These are phyloP conservation scores for Penicillium cinerascens DNA, from an alignment of 495 filamentous ascomycete genomes.

Conservation along the genomic window DNA sequence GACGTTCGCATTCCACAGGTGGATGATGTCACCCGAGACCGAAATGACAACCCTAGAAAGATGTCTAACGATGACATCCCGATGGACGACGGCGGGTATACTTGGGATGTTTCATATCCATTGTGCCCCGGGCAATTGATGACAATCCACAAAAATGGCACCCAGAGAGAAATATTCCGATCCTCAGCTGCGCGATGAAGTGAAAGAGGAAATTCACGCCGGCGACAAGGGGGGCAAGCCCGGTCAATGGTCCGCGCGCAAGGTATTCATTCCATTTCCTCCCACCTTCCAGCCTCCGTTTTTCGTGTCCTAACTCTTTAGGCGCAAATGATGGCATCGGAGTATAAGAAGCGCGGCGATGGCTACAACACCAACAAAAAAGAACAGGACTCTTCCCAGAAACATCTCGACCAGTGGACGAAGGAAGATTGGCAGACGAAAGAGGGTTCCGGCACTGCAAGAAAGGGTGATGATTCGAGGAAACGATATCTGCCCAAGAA, in stretches of 20 bases:
- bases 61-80: not conserved
- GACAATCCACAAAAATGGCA: conserved; percentile 30
- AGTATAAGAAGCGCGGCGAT: conserved; percentile 52
- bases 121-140: not conserved
- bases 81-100: not conserved
- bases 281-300: not conserved
- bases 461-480: conserved; percentile 39
- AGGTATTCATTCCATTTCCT: conserved; percentile 25
- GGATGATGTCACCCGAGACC: conserved; percentile 3
- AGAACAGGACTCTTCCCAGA: conserved; percentile 37
- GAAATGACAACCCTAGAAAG: not conserved
- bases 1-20: not conserved
- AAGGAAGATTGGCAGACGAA: conserved; percentile 52
- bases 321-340: conserved; percentile 49
- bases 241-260: conserved; percentile 50
- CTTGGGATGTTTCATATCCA: not conserved
- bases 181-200: conserved; percentile 43
- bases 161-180: conserved; percentile 48
- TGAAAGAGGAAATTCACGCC: conserved; percentile 46
- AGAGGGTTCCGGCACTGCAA: conserved; percentile 44
- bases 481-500: conserved; percentile 49
- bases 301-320: too few relatives aligned
- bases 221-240: conserved; percentile 47
- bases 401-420: conserved; percentile 42
- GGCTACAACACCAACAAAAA: conserved; percentile 44